phyloP scores from a whole-genome alignment of 768 basidiomycete genomes.

The Kwoniella sp. region DNA sequence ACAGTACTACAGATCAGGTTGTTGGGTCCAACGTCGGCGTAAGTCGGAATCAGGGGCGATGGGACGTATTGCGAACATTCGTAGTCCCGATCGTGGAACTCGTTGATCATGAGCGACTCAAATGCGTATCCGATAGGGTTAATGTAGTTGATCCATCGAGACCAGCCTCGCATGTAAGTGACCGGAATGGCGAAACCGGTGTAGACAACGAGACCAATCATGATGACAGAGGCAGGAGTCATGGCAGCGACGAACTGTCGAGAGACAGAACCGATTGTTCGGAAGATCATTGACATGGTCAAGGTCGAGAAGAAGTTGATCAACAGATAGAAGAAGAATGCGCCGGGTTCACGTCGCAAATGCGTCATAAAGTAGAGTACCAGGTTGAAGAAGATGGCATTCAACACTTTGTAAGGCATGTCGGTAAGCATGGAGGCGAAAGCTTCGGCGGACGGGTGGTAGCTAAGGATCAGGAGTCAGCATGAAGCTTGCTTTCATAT shows the following conservation, averaged over 20 bases:
- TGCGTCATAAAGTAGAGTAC: conserved; percentile 60
- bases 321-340: conserved; percentile 60
- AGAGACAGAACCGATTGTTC: conserved; percentile 66
- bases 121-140: conserved; percentile 77
- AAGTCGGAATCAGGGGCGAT: conserved; percentile 28
- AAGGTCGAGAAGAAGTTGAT: conserved; percentile 63
- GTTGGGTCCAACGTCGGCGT: conserved; percentile 32
- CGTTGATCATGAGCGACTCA: conserved; percentile 79
- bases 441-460: conserved; percentile 61
- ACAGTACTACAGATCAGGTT: conserved; percentile 45
- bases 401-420: conserved; percentile 52
- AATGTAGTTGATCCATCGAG: conserved; percentile 64
- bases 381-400: conserved; percentile 54
- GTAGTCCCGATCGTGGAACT: conserved; percentile 72
- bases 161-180: conserved; percentile 56
- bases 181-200: conserved; percentile 61
- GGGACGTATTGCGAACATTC: conserved; percentile 52
- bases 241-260: conserved; percentile 68
- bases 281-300: conserved; percentile 62
- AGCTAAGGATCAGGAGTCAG: conserved; percentile 18
- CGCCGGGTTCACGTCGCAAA: conserved; percentile 58
- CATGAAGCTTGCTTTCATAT: background rate
- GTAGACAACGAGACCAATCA: conserved; percentile 73
- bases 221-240: conserved; percentile 67
- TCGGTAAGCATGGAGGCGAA: conserved; percentile 54